Evolutionary conservation across 805 yeast genomes (phyloP).

Genomic region (Barnettozyma populi): DNA sequence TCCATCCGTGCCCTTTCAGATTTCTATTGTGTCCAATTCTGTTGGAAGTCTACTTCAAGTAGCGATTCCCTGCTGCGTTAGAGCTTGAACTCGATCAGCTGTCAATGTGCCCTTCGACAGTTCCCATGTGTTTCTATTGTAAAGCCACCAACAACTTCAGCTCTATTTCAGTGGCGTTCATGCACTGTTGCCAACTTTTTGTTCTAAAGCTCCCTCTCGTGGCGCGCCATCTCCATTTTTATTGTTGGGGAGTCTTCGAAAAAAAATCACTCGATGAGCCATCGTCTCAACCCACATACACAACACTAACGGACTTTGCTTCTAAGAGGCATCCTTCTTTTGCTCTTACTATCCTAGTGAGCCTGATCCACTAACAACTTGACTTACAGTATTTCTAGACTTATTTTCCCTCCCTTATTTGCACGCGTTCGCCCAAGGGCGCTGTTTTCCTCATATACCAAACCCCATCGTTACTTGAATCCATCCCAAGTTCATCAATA

Average conservation of each 20-base stretch:
- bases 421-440: constrained; percentile 10
- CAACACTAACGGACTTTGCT: not conserved
- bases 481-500: not conserved
- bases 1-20: not conserved
- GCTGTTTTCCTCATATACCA: not conserved
- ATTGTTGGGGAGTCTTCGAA: not conserved
- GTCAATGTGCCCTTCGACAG: no score
- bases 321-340: not conserved
- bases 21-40: not conserved
- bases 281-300: not conserved
- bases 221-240: not conserved
- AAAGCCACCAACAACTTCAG: not conserved
- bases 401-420: constrained; percentile 6
- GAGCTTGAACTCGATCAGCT: no score
- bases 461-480: not conserved
- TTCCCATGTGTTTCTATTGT: no score
- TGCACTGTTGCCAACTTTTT: not conserved
- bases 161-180: not conserved
- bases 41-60: not conserved
- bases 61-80: not conserved
- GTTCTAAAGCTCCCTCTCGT: not conserved
- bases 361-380: not conserved
- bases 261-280: not conserved
- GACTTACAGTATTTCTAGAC: constrained; percentile 9
- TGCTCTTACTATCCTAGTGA: not conserved